Base-by-base conservation (phyloP, 1,284 basidiomycete species). In the Hemileia vastatrix region DNA sequence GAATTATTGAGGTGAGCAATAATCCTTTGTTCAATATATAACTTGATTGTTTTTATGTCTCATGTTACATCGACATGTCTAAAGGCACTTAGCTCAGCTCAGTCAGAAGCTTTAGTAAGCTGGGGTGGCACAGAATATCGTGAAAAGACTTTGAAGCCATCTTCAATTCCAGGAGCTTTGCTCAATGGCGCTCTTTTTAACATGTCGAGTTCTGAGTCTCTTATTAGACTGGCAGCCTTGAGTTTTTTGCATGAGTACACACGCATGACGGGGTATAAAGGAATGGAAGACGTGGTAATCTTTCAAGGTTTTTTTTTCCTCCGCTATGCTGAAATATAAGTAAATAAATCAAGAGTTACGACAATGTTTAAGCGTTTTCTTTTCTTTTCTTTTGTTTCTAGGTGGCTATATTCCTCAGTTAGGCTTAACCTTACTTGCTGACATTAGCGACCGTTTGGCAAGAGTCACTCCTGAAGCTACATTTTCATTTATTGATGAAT, bases 401-500 rank as follows among this genome's bases (percentile, higher is more conserved):
- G 88, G 86, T 54, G 80, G 86, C 44, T 83, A 85, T 65, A 81
- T 90, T 63, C 86, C 88, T n/a, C 82, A 83, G 11, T 83, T 88
- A 68, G 80, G 85, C 2, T 79, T 81, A 36, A 77, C 82, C 1
- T 88, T 88, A 66, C 81, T 86, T 15, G 76, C 79, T 13, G 79
- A 81, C 63, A 76, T 92, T 44, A 90, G 87, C 74, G 84, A 86
- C 65, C 81, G 81, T 40, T 78, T 93, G 6, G 84, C 90, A 0
- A 78, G 78, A 1, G 85, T 85, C 68, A 83, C 83, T 6, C 88
- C 90, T 8, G 83, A 88, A 31, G 78, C 92, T 49, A 91, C 90
- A 0, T 79, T 93, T 19, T 89, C 92, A 74, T 89, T 93, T 77
- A 79, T 93, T 60, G 83, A 84, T 19, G 90, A 92, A 76, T 86